Evolutionary conservation across 768 basidiomycete genomes (phyloP).

Genomic region (Udeniomyces megalosporus): DNA sequence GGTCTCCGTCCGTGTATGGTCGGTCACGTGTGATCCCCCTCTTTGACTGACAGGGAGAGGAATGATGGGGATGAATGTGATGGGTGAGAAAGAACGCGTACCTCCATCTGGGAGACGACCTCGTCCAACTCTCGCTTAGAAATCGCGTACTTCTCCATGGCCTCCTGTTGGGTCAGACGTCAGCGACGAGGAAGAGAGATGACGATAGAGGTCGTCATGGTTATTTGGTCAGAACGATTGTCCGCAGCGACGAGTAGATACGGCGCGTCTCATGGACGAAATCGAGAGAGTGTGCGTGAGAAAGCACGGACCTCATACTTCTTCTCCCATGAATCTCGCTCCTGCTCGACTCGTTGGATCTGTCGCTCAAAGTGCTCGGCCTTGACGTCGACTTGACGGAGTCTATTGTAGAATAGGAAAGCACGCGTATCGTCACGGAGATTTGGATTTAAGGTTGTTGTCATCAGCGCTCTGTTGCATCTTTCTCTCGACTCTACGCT

Average conservation of each 20-base stretch:
- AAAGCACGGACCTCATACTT: slow-evolving; percentile 63
- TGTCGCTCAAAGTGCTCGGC: slow-evolving; percentile 96
- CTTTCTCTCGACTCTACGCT: too few species aligned
- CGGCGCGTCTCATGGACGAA: neutral
- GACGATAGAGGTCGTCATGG: too few species aligned
- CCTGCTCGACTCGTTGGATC: slow-evolving; percentile 67
- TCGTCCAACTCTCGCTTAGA: slow-evolving; percentile 73
- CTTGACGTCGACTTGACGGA: slow-evolving; percentile 93
- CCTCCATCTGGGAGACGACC: slow-evolving; percentile 57
- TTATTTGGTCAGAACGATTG: too few species aligned
- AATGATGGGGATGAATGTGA: too few species aligned
- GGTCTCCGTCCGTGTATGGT: too few species aligned
- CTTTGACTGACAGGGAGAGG: too few species aligned
- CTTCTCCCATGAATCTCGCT: slow-evolving; percentile 84
- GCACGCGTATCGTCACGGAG: neutral
- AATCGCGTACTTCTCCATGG: slow-evolving; percentile 47
- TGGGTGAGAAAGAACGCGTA: too few species aligned
- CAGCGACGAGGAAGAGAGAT: neutral
- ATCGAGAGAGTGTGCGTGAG: neutral
- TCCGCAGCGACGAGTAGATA: neutral
- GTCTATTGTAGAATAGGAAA: slow-evolving; percentile 35
- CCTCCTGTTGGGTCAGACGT: slow-evolving; percentile 40
- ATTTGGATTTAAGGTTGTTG: too few species aligned
- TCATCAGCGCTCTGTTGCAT: neutral
- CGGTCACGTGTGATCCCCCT: too few species aligned